These are phyloP conservation scores for Ogataea trehaloabstinens DNA, from an alignment of 805 yeast genomes.

Conservation along the genomic window DNA sequence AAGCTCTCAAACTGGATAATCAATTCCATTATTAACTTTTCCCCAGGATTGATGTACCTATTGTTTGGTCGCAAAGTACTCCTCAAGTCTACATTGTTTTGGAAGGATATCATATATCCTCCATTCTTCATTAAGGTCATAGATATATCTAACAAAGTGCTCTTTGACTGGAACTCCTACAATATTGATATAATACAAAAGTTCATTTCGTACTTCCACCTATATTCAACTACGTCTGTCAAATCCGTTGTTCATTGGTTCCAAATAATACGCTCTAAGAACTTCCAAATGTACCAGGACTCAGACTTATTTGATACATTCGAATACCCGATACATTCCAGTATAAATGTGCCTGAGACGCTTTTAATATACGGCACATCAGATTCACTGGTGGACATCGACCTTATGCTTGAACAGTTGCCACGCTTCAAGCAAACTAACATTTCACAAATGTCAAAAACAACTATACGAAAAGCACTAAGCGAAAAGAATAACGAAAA, in stretches of 20 bases:
- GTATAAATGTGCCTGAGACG: slow-evolving; percentile 62
- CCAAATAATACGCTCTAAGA: slow-evolving; percentile 73
- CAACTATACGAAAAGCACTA: slow-evolving; percentile 4
- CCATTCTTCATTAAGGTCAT: slow-evolving; percentile 70
- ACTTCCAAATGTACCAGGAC: slow-evolving; percentile 90
- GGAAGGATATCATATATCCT: slow-evolving; percentile 78
- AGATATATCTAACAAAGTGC: slow-evolving; percentile 61
- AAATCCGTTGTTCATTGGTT: slow-evolving; percentile 96
- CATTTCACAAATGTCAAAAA: slow-evolving; percentile 3
- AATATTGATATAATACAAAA: slow-evolving; percentile 78
- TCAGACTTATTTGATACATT: slow-evolving; percentile 53
- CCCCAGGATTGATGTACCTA: slow-evolving; percentile 69
- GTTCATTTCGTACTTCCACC: slow-evolving; percentile 75
- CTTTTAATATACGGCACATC: slow-evolving; percentile 74
- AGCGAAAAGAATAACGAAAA: not conserved
- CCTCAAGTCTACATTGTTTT: slow-evolving; percentile 58
- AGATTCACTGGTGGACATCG: slow-evolving; percentile 86
- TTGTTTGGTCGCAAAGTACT: slow-evolving; percentile 75
- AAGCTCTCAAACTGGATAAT: slow-evolving; percentile 76
- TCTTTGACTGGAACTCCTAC: slow-evolving; percentile 77
- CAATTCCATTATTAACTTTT: slow-evolving; percentile 71
- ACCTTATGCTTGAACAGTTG: slow-evolving; percentile 53
- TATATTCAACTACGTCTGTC: slow-evolving; percentile 89
- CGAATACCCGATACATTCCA: slow-evolving; percentile 38
- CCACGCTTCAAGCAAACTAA: slow-evolving; percentile 33